These are phyloP conservation scores for Cladosporium sp. DNA, from an alignment of 2,329 filamentous ascomycete species.

Conservation along the genomic window DNA sequence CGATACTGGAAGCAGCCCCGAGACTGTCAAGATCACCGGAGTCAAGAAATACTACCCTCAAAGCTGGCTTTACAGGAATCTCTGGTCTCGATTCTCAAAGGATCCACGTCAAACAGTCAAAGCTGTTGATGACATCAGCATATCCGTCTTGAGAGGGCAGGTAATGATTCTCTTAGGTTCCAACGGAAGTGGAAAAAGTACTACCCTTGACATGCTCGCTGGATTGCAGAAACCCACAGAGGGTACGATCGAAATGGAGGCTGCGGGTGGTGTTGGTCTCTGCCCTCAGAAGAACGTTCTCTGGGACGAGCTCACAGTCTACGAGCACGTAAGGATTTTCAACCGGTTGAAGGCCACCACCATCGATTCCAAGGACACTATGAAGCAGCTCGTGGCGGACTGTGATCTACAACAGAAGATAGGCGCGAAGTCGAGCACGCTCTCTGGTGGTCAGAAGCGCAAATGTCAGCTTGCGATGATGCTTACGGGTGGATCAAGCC, in stretches of 20 bases:
- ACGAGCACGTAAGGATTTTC: slow-evolving; percentile 80
- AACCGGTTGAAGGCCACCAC: slow-evolving; percentile 69
- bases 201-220: slow-evolving; percentile 81
- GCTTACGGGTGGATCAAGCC: slow-evolving; percentile 81
- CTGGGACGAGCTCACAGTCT: slow-evolving; percentile 82
- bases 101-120: slow-evolving; percentile 60
- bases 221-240: slow-evolving; percentile 72
- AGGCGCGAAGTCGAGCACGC: slow-evolving; percentile 65
- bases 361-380: slow-evolving; percentile 57
- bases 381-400: slow-evolving; percentile 58
- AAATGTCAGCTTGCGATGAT: slow-evolving; percentile 93
- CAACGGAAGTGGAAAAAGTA: slow-evolving; percentile 87
- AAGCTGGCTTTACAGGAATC: slow-evolving; percentile 50
- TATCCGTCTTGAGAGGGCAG: slow-evolving; percentile 70
- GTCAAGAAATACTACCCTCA: slow-evolving; percentile 78
- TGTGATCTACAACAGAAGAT: slow-evolving; percentile 74
- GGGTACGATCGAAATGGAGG: slow-evolving; percentile 72
- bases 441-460: slow-evolving; percentile 87
- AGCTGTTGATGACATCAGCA: slow-evolving; percentile 70
- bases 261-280: slow-evolving; percentile 73
- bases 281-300: slow-evolving; percentile 93
- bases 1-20: slow-evolving; percentile 18
- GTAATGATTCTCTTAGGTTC: slow-evolving; percentile 83
- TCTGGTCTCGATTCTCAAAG: slow-evolving; percentile 44
- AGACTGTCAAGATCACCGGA: slow-evolving; percentile 63